Base-by-base conservation (phyloP, 2,329 filamentous ascomycete species). In the Colletotrichum coccodes region DNA sequence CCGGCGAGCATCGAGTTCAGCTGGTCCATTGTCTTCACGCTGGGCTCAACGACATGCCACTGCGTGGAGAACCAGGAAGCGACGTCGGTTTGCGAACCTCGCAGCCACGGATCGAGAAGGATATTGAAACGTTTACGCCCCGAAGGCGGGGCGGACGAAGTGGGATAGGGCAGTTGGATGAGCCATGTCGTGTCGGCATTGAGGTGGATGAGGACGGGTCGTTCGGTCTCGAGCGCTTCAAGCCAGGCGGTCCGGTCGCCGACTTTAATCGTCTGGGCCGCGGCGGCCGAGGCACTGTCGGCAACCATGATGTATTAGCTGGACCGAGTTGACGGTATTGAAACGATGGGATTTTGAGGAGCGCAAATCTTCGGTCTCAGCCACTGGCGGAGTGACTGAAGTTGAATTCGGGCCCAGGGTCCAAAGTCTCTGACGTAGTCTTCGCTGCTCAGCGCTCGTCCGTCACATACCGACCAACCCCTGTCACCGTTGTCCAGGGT, bases 131-230 rank as follows among this genome's bases (percentile, higher is more conserved):
- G 90, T 21, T 81, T 79, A 21, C 85, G 83, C 7, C 79, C 79
- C n/a, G 78, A 78, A 46, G 82, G 81, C 54, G 77, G 80, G 26
- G 79, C 73, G 3, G 79, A 79, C 34, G 79, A 77, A 0, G 79
- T 73, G 6, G 88, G 89, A 50, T 86, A 84, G 1, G 90, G 89
- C 9, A 92, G 81, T 69, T 90, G 89, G n/a, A 92, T 79, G 2
- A 92, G 81, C 90, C 90, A 92, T 26, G 86, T 88, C 5, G 89
- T 91, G 78, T 92, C 90, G 72, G 86, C 89, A 76, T 91, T 92
- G 36, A 92, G 82, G 76, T 92, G 90, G 60, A 88, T 86, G 9
- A 92, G 82, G 46, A 91, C 70, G 16, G 82, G 79, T 14, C 77
- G 76, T 3, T 58, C 69, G 3, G 61, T 32, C 14, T 47, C 28